Conservation (phyloP, 371 early-diverging fungal species). For the Rhizopus arrhizus region DNA sequence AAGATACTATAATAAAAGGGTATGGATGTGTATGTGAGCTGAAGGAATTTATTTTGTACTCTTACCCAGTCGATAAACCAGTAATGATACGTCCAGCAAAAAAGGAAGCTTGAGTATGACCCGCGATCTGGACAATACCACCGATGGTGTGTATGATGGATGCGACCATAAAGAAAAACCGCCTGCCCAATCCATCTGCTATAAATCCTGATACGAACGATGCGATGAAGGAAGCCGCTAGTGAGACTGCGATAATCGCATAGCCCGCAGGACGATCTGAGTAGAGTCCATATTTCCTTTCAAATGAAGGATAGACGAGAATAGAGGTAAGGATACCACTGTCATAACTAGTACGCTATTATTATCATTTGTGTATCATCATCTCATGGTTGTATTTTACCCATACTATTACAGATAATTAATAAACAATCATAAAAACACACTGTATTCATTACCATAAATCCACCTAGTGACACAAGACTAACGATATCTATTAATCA, state of each 20-base stretch:
- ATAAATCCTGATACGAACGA: slow-evolving; percentile 45
- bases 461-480: slow-evolving; percentile 53
- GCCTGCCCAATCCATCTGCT: slow-evolving; percentile 44
- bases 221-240: slow-evolving; percentile 35
- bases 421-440: slow-evolving; percentile 1
- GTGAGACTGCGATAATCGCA: slow-evolving; percentile 34
- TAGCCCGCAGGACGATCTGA: slow-evolving; percentile 18
- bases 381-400: slow-evolving; percentile 17
- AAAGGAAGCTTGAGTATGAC: slow-evolving; percentile 53
- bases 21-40: neutral
- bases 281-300: slow-evolving; percentile 23
- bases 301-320: slow-evolving; percentile 45
- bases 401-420: slow-evolving; percentile 25
- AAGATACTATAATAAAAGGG: slow-evolving; percentile 25
- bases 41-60: neutral
- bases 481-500: slow-evolving; percentile 9
- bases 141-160: slow-evolving; percentile 72
- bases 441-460: slow-evolving; percentile 34
- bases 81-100: slow-evolving; percentile 74
- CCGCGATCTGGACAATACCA: slow-evolving; percentile 64
- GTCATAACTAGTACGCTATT: slow-evolving; percentile 44
- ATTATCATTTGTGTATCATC: neutral
- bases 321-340: slow-evolving; percentile 50
- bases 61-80: slow-evolving; percentile 66
- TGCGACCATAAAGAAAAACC: slow-evolving; percentile 48